Base-by-base conservation (phyloP, 2,329 filamentous ascomycete species). In the Ophiostoma montium region DNA sequence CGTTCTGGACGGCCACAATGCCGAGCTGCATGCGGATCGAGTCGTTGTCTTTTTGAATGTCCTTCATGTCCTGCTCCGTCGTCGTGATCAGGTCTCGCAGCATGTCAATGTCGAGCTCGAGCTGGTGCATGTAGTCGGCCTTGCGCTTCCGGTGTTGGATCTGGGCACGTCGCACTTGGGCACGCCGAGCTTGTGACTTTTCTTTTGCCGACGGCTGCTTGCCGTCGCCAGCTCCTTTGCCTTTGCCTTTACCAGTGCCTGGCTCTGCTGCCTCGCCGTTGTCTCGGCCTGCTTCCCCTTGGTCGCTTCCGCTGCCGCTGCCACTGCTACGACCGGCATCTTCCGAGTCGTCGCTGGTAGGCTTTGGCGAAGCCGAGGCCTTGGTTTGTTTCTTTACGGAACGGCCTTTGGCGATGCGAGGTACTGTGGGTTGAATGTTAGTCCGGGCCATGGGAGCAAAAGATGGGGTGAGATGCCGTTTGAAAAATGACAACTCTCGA, bases 81-180 rank as follows among this genome's bases (percentile, higher is more conserved):
- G 59, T 59, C 35, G 66, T 62, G 51, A 77, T 70, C 54, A 69
- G 59, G 46, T 71, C 67, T 12, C 72, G 67, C 49, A 74, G 65
- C 53, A 65, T 63, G 13, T 65, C 63, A 16, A 72, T 61, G 55
- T 76, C 72, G 52, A 68, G 61, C 62, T 77, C 74, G 30, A 77
- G 68, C 61, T 75, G 64, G 56, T 68, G 70, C 53, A 71, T 66
- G 57, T 77, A 74, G 58, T 75, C 70, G 46, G 70, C 71, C 57
- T 76, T 76, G 57, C 74, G 70, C 58, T 73, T 69, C 15, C 74
- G 71, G 55, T 77, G 74, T 57, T 75, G 68, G 35, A 70, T 67
- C 63, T 77, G 74, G 2, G 74, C 74, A 19, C 65, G 67, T 3
- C 72, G 62, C 47, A 77, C 73, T 53, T 77, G 74, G 3, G 68